A percentile compares a stretch with the other conserved stretches of the same genome.
phyloP scores from a whole-genome alignment of 2,329 filamentous ascomycete species.

The Didymella arachidicola region DNA sequence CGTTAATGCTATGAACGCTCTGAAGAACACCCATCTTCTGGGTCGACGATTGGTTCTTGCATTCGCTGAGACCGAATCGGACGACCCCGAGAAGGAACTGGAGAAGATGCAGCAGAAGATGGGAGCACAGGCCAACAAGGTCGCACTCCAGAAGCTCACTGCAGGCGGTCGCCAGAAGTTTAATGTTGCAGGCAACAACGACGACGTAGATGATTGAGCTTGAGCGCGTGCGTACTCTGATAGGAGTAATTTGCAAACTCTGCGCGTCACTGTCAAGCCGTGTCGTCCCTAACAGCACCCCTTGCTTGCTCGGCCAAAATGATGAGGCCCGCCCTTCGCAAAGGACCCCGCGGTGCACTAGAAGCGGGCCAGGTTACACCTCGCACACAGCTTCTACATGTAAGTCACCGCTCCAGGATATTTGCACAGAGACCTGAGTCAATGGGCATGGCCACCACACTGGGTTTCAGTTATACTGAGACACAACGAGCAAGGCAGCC shows the following conservation, averaged over 20 bases:
- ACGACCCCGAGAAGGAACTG: constrained; percentile 95
- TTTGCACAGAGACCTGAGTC: constrained; percentile 41
- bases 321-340: constrained; percentile 42
- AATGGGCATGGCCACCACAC: constrained; percentile 47
- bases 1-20: constrained; percentile 85
- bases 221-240: constrained; percentile 44
- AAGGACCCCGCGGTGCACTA: constrained; percentile 34
- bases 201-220: constrained; percentile 60
- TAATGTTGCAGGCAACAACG: constrained; percentile 74
- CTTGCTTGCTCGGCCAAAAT: constrained; percentile 47
- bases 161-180: constrained; percentile 86
- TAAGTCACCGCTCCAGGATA: constrained; percentile 42
- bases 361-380: constrained; percentile 44
- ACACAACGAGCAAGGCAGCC: constrained; percentile 37
- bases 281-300: constrained; percentile 39
- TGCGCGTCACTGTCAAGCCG: constrained; percentile 40
- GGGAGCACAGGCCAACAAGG: constrained; percentile 86
- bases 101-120: constrained; percentile 97
- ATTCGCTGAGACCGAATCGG: constrained; percentile 85
- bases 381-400: constrained; percentile 42
- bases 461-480: constrained; percentile 40
- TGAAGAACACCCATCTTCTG: constrained; percentile 91
- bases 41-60: constrained; percentile 89
- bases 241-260: constrained; percentile 36
- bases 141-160: constrained; percentile 87